Percentiles rank a stretch among this genome's conserved stretches.
These are phyloP conservation scores for Heliocybe sulcata DNA, from an alignment of 1,284 basidiomycete species.

Conservation along the genomic window DNA sequence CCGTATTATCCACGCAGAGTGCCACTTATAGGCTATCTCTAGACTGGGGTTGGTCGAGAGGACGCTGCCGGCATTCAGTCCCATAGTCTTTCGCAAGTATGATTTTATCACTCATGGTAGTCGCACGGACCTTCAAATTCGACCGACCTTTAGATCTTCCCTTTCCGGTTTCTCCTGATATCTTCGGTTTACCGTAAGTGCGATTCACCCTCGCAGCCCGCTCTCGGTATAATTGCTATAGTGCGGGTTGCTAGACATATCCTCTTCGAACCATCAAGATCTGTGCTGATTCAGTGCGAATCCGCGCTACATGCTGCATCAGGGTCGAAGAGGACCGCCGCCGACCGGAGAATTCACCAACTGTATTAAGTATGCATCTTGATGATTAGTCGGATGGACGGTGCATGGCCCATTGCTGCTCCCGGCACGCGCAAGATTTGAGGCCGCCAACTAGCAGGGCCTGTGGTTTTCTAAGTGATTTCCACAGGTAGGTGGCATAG, in stretches of 20 bases:
- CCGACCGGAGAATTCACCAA: conserved; percentile 17
- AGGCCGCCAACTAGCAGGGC: conserved; percentile 28
- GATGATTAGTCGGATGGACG: conserved; percentile 50
- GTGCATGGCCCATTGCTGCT: conserved; percentile 44
- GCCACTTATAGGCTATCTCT: neutral
- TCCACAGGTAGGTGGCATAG: conserved; percentile 33
- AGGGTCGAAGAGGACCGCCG: conserved; percentile 6
- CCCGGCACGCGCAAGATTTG: conserved; percentile 39
- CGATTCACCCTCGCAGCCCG: neutral
- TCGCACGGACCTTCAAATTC: conserved; percentile 20
- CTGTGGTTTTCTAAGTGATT: conserved; percentile 48
- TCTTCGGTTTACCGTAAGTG: conserved; percentile 49
- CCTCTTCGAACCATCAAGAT: conserved; percentile 30
- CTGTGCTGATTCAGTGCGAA: conserved; percentile 42
- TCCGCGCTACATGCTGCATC: conserved; percentile 42
- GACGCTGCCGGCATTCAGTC: conserved; percentile 57
- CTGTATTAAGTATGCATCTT: conserved; percentile 46
- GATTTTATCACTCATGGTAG: no score
- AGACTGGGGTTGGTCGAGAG: conserved; percentile 59
- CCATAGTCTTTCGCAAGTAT: conserved; percentile 49
- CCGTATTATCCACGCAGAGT: no score
- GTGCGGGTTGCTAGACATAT: no score
- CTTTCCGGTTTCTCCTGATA: conserved; percentile 33
- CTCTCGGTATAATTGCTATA: no score
- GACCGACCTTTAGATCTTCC: no score